Evolutionary conservation across 2,329 filamentous ascomycete genomes (phyloP).

Genomic region (Penicillium sp.): DNA sequence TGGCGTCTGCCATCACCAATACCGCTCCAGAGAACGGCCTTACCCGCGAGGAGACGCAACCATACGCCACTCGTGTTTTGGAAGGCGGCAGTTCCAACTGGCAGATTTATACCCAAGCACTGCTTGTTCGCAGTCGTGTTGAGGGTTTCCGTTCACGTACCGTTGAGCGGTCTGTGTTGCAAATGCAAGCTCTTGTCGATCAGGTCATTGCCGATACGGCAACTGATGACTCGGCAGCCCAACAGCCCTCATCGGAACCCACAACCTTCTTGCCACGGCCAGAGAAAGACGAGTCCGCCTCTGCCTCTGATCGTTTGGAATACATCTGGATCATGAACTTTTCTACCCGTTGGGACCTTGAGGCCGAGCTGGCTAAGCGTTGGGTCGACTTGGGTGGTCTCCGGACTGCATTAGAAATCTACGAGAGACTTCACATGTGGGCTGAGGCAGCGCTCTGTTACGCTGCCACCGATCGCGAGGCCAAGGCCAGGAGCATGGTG

Average conservation of each 20-base stretch:
- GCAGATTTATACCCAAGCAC: constrained; percentile 94
- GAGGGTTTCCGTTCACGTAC: constrained; percentile 86
- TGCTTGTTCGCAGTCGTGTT: constrained; percentile 85
- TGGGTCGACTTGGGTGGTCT: constrained; percentile 89
- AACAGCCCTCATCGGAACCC: constrained; percentile 49
- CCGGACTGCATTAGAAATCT: constrained; percentile 89
- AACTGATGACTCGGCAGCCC: constrained; percentile 38
- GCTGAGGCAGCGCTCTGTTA: constrained; percentile 91
- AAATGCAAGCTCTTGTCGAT: constrained; percentile 92
- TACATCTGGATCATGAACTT: constrained; percentile 84
- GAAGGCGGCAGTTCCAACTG: constrained; percentile 90
- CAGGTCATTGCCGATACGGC: constrained; percentile 88
- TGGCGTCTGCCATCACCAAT: constrained; percentile 86
- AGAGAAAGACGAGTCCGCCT: constrained; percentile 73
- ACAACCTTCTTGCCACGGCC: constrained; percentile 80
- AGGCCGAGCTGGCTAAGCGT: constrained; percentile 85
- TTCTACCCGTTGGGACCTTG: constrained; percentile 88
- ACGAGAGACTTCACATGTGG: constrained; percentile 90
- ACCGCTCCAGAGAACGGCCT: constrained; percentile 80
- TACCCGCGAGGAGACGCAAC: constrained; percentile 89
- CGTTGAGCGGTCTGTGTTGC: constrained; percentile 82
- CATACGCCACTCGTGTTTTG: constrained; percentile 85
- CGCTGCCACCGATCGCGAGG: constrained; percentile 75
- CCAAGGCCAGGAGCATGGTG: constrained; percentile 75
- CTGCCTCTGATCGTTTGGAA: constrained; percentile 69